phyloP scores from a whole-genome alignment of 225 moss, liverwort and hornwort genomes.

The Lunularia cruciata region DNA sequence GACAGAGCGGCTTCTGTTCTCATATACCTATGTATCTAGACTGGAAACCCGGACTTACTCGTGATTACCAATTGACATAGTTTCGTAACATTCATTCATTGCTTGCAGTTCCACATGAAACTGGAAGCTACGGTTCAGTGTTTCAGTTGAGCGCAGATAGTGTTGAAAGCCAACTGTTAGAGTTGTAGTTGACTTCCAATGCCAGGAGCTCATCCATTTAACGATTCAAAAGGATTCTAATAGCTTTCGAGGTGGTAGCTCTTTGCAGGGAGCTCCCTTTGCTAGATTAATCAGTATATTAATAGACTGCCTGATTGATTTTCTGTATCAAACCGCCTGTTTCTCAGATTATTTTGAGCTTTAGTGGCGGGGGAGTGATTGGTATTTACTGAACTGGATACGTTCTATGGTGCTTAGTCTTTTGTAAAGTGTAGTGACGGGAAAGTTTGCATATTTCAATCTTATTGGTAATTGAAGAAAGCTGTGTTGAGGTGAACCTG shows the following conservation, averaged over 20 bases:
- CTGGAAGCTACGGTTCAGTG: not conserved
- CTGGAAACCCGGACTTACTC: not conserved
- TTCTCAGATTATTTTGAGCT: not conserved
- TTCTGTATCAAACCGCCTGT: not conserved
- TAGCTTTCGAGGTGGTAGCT: not conserved
- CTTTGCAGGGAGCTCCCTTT: not conserved
- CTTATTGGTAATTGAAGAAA: too few relatives aligned
- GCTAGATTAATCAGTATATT: not conserved
- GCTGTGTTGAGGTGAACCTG: too few relatives aligned
- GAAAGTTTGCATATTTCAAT: too few relatives aligned
- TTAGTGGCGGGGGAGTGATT: not conserved
- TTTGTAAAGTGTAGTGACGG: too few relatives aligned
- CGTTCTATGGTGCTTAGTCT: too few relatives aligned
- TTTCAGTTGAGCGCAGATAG: not conserved
- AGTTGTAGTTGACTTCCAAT: not conserved
- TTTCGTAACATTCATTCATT: conserved; percentile 6
- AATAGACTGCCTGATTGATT: not conserved
- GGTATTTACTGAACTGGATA: too few relatives aligned
- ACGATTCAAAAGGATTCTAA: not conserved
- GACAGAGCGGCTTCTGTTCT: too few relatives aligned
- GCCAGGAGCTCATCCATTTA: not conserved
- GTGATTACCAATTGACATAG: not conserved
- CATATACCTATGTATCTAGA: conserved; percentile 7
- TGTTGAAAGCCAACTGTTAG: not conserved
- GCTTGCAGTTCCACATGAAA: not conserved